Evolutionary conservation across 371 early-diverging fungal genomes (phyloP).

Genomic region (Mortierella sp.): DNA sequence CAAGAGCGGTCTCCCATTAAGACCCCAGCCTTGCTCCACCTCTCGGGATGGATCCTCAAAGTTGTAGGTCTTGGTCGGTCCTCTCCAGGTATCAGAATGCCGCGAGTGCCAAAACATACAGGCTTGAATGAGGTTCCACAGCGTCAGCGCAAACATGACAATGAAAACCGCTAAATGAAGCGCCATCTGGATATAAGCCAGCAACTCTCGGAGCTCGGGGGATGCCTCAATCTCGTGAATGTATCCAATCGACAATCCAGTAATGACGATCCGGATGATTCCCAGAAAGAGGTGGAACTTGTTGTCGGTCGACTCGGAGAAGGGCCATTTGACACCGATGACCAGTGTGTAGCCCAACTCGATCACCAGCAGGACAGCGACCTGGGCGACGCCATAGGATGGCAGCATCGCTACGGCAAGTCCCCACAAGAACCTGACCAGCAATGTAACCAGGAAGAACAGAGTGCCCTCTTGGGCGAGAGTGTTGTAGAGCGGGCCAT

Average conservation of each 20-base stretch:
- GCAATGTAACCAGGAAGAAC: slow-evolving; percentile 61
- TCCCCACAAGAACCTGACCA: slow-evolving; percentile 52
- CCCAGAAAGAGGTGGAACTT: slow-evolving; percentile 52
- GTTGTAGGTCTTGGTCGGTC: slow-evolving; percentile 46
- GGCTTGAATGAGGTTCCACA: slow-evolving; percentile 49
- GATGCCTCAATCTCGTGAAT: slow-evolving; percentile 29
- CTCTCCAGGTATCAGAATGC: slow-evolving; percentile 42
- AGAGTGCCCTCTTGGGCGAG: slow-evolving; percentile 62
- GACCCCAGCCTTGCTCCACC: slow-evolving; percentile 33
- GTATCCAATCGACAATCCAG: slow-evolving; percentile 38
- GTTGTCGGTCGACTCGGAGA: slow-evolving; percentile 46
- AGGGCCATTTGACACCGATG: slow-evolving; percentile 49
- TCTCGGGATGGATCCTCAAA: slow-evolving; percentile 38
- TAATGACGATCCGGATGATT: slow-evolving; percentile 42
- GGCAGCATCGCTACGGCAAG: slow-evolving; percentile 43
- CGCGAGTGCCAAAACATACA: slow-evolving; percentile 43
- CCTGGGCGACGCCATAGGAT: slow-evolving; percentile 48
- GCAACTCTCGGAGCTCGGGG: slow-evolving; percentile 35
- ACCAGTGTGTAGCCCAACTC: slow-evolving; percentile 43
- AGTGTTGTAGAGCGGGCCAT: slow-evolving; percentile 66
- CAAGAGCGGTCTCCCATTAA: slow-evolving; percentile 18
- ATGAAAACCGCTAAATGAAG: slow-evolving; percentile 46
- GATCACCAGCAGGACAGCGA: slow-evolving; percentile 34
- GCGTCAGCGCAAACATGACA: slow-evolving; percentile 40
- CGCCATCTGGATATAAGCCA: slow-evolving; percentile 54